A percentile compares a stretch with the other conserved stretches of the same genome.
Conservation (phyloP, 2,329 filamentous ascomycete genomes). For the Coniochaeta prunicola region DNA sequence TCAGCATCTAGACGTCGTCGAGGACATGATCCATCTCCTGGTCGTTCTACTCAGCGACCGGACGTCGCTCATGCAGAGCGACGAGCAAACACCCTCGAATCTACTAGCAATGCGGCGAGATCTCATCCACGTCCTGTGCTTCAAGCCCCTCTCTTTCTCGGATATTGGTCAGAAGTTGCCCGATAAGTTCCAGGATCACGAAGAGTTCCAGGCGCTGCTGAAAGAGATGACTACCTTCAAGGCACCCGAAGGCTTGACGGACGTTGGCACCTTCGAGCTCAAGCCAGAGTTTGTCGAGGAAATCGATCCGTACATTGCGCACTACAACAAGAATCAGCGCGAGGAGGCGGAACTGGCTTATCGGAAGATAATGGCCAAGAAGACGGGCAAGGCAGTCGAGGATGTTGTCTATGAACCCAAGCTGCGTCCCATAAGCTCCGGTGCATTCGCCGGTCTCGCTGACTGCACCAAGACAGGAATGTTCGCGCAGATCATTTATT, state of each 20-base stretch:
- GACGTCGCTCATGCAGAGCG: conserved; percentile 64
- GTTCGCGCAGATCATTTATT: conserved; percentile 86
- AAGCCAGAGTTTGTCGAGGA: conserved; percentile 80
- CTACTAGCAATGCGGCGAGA: conserved; percentile 74
- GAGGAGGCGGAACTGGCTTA: conserved; percentile 92
- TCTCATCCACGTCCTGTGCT: conserved; percentile 88
- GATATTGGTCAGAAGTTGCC: conserved; percentile 81
- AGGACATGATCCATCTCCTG: conserved; percentile 91
- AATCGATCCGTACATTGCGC: conserved; percentile 90
- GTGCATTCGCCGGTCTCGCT: conserved; percentile 70
- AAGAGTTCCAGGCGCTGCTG: conserved; percentile 78
- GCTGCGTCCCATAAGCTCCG: conserved; percentile 66
- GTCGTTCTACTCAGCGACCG: conserved; percentile 88
- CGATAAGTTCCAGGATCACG: conserved; percentile 82
- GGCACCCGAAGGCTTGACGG: conserved; percentile 81
- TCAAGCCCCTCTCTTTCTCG: conserved; percentile 91
- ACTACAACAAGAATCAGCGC: conserved; percentile 94
- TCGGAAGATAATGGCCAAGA: conserved; percentile 79
- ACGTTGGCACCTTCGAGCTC: conserved; percentile 90
- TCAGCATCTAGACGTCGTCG: conserved; percentile 86
- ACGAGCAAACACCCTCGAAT: conserved; percentile 58
- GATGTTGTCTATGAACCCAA: conserved; percentile 91
- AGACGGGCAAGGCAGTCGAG: conserved; percentile 69
- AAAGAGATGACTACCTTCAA: conserved; percentile 86
- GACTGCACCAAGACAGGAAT: conserved; percentile 75